Evolutionary conservation across 306 rosid genomes (phyloP).

Genomic region (Sechiopsis laciniata): DNA sequence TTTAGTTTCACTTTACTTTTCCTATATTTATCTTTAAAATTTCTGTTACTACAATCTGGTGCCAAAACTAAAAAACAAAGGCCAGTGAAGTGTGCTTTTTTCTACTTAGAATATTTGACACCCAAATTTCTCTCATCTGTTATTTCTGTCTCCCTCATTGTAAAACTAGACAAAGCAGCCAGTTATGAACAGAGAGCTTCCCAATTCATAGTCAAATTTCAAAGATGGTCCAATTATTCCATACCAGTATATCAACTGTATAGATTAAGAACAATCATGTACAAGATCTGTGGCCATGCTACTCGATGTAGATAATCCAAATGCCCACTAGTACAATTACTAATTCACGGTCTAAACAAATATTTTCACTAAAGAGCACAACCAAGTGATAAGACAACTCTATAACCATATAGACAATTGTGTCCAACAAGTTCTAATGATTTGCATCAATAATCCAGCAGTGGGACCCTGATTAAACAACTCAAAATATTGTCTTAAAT

Average conservation of each 20-base stretch:
- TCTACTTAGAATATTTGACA: too few relatives aligned
- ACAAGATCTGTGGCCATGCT: background rate
- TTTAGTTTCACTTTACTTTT: conserved; percentile 1
- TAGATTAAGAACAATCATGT: background rate
- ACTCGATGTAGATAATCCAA: background rate
- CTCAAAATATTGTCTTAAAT: conserved; percentile 15
- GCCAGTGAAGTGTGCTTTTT: too few relatives aligned
- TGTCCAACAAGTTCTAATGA: conserved; percentile 24
- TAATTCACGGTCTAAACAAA: background rate
- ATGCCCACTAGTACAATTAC: background rate
- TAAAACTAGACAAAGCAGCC: background rate
- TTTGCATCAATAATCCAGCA: conserved; percentile 25
- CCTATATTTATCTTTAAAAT: conserved; percentile 3
- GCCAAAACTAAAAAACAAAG: too few relatives aligned
- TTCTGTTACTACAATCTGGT: too few relatives aligned
- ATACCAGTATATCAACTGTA: background rate
- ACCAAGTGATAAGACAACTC: conserved; percentile 13
- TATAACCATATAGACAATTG: conserved; percentile 12
- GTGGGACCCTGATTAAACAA: conserved; percentile 30
- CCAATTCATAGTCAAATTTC: background rate
- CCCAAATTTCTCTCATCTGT: too few relatives aligned
- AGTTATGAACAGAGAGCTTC: background rate
- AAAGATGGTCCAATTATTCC: background rate
- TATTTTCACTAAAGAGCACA: conserved; percentile 10
- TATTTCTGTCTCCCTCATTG: background rate